Conservation (phyloP, 2,329 filamentous ascomycete species). For the Echinosphaeria canescens region DNA sequence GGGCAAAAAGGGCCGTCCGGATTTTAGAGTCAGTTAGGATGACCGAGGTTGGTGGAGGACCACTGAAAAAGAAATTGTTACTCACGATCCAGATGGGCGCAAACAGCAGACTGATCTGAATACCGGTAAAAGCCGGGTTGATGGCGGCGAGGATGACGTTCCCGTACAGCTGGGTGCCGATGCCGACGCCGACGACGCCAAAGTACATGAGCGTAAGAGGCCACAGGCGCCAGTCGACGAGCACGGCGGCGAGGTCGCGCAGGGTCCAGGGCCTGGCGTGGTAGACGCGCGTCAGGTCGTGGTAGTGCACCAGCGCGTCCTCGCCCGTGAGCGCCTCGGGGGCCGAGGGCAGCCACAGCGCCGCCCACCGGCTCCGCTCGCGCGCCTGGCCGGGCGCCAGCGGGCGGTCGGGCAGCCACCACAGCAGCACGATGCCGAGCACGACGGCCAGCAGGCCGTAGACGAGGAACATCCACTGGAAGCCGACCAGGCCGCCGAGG, state of each 20-base stretch:
- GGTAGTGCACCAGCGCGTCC: slow-evolving; percentile 65
- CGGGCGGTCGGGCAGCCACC: slow-evolving; percentile 81
- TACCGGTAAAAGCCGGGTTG: slow-evolving; percentile 46
- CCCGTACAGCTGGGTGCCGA: slow-evolving; percentile 73
- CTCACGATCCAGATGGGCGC: slow-evolving; percentile 82
- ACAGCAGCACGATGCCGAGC: slow-evolving; percentile 53
- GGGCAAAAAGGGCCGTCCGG: too few species aligned
- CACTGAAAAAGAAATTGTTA: slow-evolving; percentile 7
- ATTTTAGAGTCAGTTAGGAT: too few species aligned
- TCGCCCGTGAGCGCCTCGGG: slow-evolving; percentile 53
- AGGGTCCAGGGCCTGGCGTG: slow-evolving; percentile 52
- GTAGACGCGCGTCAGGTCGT: slow-evolving; percentile 64
- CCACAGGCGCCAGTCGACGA: slow-evolving; percentile 78
- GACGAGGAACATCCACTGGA: slow-evolving; percentile 83
- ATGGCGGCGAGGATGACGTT: slow-evolving; percentile 72
- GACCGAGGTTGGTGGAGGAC: slow-evolving; percentile 2
- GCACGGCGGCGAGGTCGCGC: slow-evolving; percentile 44
- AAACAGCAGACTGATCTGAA: slow-evolving; percentile 64
- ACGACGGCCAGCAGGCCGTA: slow-evolving; percentile 59
- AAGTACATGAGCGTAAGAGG: slow-evolving; percentile 83
- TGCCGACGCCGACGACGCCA: slow-evolving; percentile 80
- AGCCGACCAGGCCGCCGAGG: slow-evolving; percentile 51
- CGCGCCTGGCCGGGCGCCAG: slow-evolving; percentile 45
- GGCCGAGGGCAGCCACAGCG: slow-evolving; percentile 44
- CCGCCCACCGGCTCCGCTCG: slow-evolving; percentile 24